Evolutionary conservation across 441 rosid species (phyloP).

Genomic region (Theobroma grandiflorum): DNA sequence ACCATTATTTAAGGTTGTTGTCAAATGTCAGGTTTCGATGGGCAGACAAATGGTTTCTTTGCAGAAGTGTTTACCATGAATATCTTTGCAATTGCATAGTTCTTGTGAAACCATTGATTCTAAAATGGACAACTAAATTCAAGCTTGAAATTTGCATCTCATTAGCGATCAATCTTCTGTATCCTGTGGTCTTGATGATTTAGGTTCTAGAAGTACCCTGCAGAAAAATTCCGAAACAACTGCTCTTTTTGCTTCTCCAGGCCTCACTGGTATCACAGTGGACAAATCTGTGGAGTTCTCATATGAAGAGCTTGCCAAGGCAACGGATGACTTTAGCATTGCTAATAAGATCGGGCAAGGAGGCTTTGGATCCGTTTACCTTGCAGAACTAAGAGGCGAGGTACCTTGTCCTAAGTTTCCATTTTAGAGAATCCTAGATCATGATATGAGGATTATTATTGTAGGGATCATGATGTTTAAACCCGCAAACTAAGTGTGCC

Average conservation of each 20-base stretch:
- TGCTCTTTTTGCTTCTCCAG: constrained; percentile 45
- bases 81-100: neutral
- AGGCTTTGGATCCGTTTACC: constrained; percentile 30
- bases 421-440: neutral
- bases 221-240: constrained; percentile 45
- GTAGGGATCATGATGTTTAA: neutral
- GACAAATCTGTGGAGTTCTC: constrained; percentile 34
- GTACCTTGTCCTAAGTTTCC: neutral
- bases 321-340: constrained; percentile 23
- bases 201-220: constrained; percentile 30
- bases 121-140: neutral
- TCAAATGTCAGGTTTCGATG: neutral
- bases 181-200: neutral
- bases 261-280: constrained; percentile 24
- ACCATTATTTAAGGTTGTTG: neutral
- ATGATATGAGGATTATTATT: neutral
- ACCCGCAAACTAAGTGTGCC: neutral
- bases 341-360: constrained; percentile 32
- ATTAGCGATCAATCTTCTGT: neutral
- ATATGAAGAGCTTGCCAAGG: constrained; percentile 32
- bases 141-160: neutral
- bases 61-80: neutral
- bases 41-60: neutral
- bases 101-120: neutral
- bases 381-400: constrained; percentile 30